Base-by-base conservation (phyloP, 2,329 filamentous ascomycete genomes). In the Clarireedia sp. region DNA sequence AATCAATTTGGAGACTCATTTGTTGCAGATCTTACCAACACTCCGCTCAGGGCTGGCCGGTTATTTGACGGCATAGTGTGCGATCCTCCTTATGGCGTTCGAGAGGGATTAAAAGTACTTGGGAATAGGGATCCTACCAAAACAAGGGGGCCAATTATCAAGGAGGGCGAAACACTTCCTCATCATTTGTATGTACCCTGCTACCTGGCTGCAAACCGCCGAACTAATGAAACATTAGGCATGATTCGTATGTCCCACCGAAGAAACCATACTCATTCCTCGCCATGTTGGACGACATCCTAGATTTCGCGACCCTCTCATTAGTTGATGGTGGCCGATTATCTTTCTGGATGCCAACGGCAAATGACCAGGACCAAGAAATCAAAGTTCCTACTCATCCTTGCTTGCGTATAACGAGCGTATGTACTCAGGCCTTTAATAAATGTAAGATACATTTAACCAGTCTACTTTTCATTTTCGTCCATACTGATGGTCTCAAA, bases 281-380 rank as follows among this genome's bases (percentile, higher is more conserved):
- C 40, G 86, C 89, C 5, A 90, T 99, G 82, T 78, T 96, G 19
- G 85, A 90, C 65, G 90, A 97, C 68, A 90, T 99, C 51, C 78
- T 97, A 5, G 79, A 84, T 19, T 97, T 99, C 66, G 85, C 90
- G 5, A 80, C 84, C 0, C 75, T 80, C 12, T 89, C 85, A 1
- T 76, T 99, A 0, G 88, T 96, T 7, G 84, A 89, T 51, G 73
- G 82, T 59, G 94, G 90, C 0, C 78, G 94, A 26, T 70, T 99
- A 9, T 89, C 87, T 7, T 95, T 99, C 75, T 99, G 94, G 94
- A 95, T 97, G 89, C 94, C 94, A 0, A 95, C 90, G 0, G 86
- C 90, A 26, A 90, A 89, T 66, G 85, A 88, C 58, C 81, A 90
- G 62, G 80, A 89, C 48, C 80, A 86, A 56, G 87, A 92, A 67